Conservation (phyloP, 2,329 filamentous ascomycete species). For the Cadophora sp. region DNA sequence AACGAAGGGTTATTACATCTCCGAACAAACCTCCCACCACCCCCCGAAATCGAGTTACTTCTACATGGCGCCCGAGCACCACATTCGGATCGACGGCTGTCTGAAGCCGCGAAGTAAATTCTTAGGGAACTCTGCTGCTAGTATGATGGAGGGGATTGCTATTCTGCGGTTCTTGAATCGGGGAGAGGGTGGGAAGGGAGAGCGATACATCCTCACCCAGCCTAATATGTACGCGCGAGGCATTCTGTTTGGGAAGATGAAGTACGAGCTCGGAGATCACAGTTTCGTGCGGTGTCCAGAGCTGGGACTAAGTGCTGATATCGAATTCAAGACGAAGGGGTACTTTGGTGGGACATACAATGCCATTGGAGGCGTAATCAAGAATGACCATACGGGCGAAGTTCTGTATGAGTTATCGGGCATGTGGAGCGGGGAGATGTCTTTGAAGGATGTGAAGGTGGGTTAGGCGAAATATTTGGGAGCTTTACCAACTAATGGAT, state of each 20-base stretch:
- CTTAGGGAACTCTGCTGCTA: conserved; percentile 94
- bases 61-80: conserved; percentile 92
- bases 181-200: conserved; percentile 70
- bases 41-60: conserved; percentile 99
- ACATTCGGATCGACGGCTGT: conserved; percentile 94
- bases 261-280: conserved; percentile 97
- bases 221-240: conserved; percentile 99
- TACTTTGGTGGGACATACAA: conserved; percentile 98
- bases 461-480: conserved; percentile 38
- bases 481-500: conserved; percentile 20
- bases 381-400: conserved; percentile 85
- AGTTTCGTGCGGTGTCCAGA: conserved; percentile 93
- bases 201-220: conserved; percentile 93
- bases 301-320: conserved; percentile 82
- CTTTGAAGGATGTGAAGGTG: conserved; percentile 82
- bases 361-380: conserved; percentile 90
- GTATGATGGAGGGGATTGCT: conserved; percentile 97
- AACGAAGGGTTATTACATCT: conserved; percentile 91
- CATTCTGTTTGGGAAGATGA: conserved; percentile 99
- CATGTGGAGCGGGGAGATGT: conserved; percentile 95
- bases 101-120: conserved; percentile 96
- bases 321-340: conserved; percentile 98
- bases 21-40: conserved; percentile 97
- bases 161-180: conserved; percentile 84
- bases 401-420: conserved; percentile 90